Evolutionary conservation across 495 filamentous ascomycete genomes (phyloP).

Genomic region (Penicillium angulare): DNA sequence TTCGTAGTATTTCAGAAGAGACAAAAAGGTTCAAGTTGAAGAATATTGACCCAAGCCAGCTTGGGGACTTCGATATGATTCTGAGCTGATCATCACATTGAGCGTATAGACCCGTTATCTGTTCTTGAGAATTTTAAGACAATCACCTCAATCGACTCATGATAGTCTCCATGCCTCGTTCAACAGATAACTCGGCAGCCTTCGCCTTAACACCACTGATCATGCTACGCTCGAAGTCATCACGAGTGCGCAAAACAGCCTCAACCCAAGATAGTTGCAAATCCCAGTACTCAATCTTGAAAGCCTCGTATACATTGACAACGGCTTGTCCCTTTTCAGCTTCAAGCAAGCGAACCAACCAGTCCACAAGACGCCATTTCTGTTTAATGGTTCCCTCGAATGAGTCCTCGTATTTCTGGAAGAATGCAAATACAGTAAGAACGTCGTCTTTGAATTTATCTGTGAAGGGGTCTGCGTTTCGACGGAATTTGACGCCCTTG

Average conservation of each 20-base stretch:
- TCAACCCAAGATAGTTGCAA: conserved; percentile 96
- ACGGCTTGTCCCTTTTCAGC: conserved; percentile 68
- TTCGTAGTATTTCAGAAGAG: conserved; percentile 7
- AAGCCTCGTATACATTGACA: conserved; percentile 72
- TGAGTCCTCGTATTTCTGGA: conserved; percentile 59
- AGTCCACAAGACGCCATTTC: conserved; percentile 87
- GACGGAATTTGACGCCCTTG: conserved; percentile 84
- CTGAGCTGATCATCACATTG: neutral
- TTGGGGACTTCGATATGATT: conserved; percentile 12
- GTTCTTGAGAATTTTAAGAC: neutral
- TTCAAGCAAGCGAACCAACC: conserved; percentile 71
- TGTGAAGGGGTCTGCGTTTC: conserved; percentile 69
- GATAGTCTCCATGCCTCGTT: conserved; percentile 78
- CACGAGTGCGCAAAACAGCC: conserved; percentile 76
- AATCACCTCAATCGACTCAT: conserved; percentile 82
- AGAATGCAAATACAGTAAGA: conserved; percentile 74
- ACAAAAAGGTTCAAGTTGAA: neutral
- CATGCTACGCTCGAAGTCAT: conserved; percentile 93
- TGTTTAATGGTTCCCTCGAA: conserved; percentile 73
- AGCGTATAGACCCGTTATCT: neutral
- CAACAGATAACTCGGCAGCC: conserved; percentile 78
- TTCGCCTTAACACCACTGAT: conserved; percentile 80
- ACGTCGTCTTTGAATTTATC: conserved; percentile 92
- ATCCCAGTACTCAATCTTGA: conserved; percentile 91
- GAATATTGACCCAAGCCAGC: conserved; percentile 23